phyloP scores from a whole-genome alignment of 2,329 filamentous ascomycete species.

The Hirsutella minnesotensis region DNA sequence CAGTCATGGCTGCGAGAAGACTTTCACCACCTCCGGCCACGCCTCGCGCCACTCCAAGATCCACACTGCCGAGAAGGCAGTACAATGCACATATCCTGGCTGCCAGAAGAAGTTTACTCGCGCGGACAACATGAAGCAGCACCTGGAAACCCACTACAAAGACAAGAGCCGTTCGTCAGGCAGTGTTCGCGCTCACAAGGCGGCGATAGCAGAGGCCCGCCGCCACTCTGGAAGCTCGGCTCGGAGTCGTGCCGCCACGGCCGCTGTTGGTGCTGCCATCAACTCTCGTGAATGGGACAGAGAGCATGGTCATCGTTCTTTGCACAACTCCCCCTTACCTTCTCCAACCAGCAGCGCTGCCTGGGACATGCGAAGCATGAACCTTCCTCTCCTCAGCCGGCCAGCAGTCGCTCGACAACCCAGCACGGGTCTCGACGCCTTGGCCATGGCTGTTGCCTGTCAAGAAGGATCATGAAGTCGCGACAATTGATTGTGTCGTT shows the following conservation, averaged over 20 bases:
- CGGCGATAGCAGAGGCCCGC: constrained; percentile 19
- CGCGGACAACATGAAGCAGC: constrained; percentile 81
- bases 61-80: constrained; percentile 70
- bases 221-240: constrained; percentile 18
- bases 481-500: too few relatives aligned
- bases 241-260: constrained; percentile 17
- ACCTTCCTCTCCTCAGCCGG: constrained; percentile 31
- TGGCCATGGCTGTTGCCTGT: constrained; percentile 42
- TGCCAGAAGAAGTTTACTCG: constrained; percentile 74
- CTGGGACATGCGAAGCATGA: constrained; percentile 36
- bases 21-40: constrained; percentile 74
- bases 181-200: constrained; percentile 20
- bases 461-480: constrained; percentile 24
- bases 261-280: constrained; percentile 8
- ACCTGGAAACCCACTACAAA: constrained; percentile 65
- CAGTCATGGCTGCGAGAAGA: constrained; percentile 61
- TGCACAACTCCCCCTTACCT: constrained; percentile 12
- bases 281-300: constrained; percentile 25
- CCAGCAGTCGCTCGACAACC: constrained; percentile 29
- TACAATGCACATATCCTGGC: constrained; percentile 53
- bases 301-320: constrained; percentile 20
- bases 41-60: constrained; percentile 79
- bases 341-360: constrained; percentile 23
- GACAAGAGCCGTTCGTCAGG: constrained; percentile 38
- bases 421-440: constrained; percentile 41